A percentile compares a stretch with the other conserved stretches of the same genome.
Conservation (phyloP, 2,329 filamentous ascomycete genomes). For the Cryphonectria radicalis region DNA sequence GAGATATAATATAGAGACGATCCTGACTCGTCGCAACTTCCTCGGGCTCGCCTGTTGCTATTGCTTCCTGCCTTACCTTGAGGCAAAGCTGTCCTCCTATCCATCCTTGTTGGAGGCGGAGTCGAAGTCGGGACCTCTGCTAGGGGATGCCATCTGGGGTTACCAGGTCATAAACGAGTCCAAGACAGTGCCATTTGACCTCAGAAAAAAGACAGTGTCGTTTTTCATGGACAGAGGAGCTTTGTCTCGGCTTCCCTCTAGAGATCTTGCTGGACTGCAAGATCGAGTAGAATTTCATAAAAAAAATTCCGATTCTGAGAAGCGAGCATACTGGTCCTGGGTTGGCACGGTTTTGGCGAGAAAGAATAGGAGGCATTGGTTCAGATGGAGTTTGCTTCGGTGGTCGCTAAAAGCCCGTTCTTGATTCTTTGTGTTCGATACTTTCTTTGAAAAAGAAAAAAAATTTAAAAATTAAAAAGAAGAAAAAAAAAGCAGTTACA, state of each 20-base stretch:
- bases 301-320: neutral
- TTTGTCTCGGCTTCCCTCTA: neutral
- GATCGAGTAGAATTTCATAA: neutral
- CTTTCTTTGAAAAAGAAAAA: too few species aligned
- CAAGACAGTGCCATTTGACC: neutral
- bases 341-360: neutral
- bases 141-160: neutral
- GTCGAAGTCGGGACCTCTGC: neutral
- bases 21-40: neutral
- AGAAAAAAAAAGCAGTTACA: neutral
- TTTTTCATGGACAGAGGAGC: neutral
- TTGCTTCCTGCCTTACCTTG: neutral
- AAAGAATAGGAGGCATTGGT: neutral
- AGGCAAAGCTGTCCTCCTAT: neutral
- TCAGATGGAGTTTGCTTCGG: too few species aligned
- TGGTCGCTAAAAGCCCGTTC: neutral
- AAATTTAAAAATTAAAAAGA: too few species aligned
- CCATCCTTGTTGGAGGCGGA: neutral
- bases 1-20: neutral
- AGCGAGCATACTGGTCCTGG: neutral
- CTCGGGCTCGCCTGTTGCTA: neutral
- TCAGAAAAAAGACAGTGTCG: neutral
- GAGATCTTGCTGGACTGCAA: neutral
- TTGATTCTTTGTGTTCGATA: neutral
- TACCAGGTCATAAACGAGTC: rapidly evolving